Base-by-base conservation (phyloP, 805 yeast species). In the Brettanomyces bruxellensis region DNA sequence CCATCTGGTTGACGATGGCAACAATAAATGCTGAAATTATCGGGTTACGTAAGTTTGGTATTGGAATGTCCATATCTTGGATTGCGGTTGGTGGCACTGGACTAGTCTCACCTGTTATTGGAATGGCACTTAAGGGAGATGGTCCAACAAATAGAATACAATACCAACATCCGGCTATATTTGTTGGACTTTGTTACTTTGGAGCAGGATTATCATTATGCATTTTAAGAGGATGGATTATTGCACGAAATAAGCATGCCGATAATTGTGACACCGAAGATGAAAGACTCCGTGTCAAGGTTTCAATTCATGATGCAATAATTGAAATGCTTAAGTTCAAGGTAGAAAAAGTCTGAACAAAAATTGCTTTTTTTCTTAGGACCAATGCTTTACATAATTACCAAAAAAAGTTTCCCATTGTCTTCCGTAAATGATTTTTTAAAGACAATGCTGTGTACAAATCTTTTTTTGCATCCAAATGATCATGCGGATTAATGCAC, bases 101-200 rank as follows among this genome's bases (percentile, higher is more conserved):
- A 2, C 59, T 76, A n/a, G 73, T 69, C 1, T 72, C 86, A 1
- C 86, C 86, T 1, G 70, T 80, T 24, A 72, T 81, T 49, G 86
- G 86, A 4, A 66, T 78, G 14, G 61, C 71, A 8, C 63, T 81
- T 41, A 77, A 76, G 47, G 13, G 24, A 9, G 50, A 54, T 22
- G 71, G 68, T 1, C 56, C 57, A 5, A 34, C 40, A 1, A 67
- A 67, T 38, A 73, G 80, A 5, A 59, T 64, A 8, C 78, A 73
- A 52, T 82, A 79, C 61, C 54, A 62, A 24, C 54, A 76, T 50
- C 77, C 83, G 5, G 69, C 81, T 1, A 68, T 81, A 1, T 81
- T 81, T 58, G 75, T 80, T 23, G 88, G 87, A 0, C 57, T 66
- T n/a, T 64, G 75, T 5, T 81, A 74, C 56, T 49, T 75, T 22